Percentiles rank a stretch among this genome's conserved stretches.
These are phyloP conservation scores for Aspergillus sp. DNA, from an alignment of 2,329 filamentous ascomycete species.

Conservation along the genomic window DNA sequence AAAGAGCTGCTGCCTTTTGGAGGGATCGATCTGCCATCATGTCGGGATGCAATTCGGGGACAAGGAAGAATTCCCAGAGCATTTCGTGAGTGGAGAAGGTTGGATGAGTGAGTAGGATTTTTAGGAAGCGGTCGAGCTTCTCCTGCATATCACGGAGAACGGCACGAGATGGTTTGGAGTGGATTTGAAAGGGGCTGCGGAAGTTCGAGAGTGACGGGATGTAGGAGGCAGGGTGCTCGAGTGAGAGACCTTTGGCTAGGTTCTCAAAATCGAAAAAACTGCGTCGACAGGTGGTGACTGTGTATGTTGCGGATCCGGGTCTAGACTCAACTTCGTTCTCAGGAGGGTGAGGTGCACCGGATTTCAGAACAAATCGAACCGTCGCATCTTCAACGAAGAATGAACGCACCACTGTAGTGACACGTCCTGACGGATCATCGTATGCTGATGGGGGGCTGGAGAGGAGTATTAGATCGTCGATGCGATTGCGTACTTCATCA, in stretches of 20 bases:
- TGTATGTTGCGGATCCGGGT: constrained; percentile 61
- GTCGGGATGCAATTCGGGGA: constrained; percentile 83
- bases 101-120: constrained; percentile 76
- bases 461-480: constrained; percentile 86
- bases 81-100: constrained; percentile 96
- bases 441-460: constrained; percentile 49
- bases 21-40: constrained; percentile 85
- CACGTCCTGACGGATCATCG: constrained; percentile 66
- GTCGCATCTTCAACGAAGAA: constrained; percentile 97
- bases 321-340: constrained; percentile 30
- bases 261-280: constrained; percentile 88
- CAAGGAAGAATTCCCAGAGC: constrained; percentile 97
- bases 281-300: constrained; percentile 86
- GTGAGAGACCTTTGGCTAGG: constrained; percentile 69
- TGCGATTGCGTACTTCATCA: constrained; percentile 91
- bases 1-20: constrained; percentile 74
- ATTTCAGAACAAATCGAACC: constrained; percentile 87
- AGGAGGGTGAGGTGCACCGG: constrained; percentile 62
- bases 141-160: constrained; percentile 82
- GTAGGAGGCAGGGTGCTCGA: constrained; percentile 94
- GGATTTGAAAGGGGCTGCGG: constrained; percentile 85
- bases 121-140: constrained; percentile 79
- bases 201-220: constrained; percentile 71
- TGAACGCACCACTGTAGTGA: constrained; percentile 86
- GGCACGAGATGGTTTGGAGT: constrained; percentile 81